These are phyloP conservation scores for Byssothecium circinans DNA, from an alignment of 2,329 filamentous ascomycete species.

Conservation along the genomic window DNA sequence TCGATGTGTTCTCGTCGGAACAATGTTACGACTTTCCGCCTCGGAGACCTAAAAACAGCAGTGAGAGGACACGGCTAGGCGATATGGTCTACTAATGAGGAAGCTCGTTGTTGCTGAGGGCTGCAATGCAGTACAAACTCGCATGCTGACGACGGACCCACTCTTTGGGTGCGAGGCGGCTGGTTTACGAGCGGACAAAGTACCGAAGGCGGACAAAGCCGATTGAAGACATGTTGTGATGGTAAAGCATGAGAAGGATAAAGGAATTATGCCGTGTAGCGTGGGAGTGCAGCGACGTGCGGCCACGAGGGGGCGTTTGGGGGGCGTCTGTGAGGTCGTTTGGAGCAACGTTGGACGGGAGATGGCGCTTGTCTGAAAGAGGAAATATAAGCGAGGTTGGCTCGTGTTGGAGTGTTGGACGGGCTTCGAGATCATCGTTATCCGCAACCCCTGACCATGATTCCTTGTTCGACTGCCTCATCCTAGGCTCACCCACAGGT, in stretches of 20 bases:
- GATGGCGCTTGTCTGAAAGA: background rate
- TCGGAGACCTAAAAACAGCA: background rate
- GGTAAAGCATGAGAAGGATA: background rate
- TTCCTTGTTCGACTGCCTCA: conserved; percentile 9
- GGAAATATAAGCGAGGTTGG: background rate
- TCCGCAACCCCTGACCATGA: background rate
- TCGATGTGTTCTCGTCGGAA: no score
- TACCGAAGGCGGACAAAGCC: background rate
- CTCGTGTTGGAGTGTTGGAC: background rate
- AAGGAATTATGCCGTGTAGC: background rate
- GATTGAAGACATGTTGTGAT: background rate
- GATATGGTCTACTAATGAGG: no score
- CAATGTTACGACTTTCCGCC: no score
- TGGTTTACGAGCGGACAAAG: background rate
- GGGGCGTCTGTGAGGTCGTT: no score
- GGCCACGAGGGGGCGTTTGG: background rate
- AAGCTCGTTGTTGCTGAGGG: background rate
- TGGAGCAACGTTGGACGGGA: background rate
- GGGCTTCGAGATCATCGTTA: background rate
- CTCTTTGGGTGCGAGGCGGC: conserved; percentile 1
- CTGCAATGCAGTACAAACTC: background rate
- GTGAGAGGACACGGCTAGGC: background rate
- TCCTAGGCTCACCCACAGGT: conserved; percentile 3
- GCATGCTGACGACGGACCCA: background rate
- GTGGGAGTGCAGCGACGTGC: background rate